These are phyloP conservation scores for Blakeslea trispora DNA, from an alignment of 371 early-diverging fungal genomes.

Conservation along the genomic window DNA sequence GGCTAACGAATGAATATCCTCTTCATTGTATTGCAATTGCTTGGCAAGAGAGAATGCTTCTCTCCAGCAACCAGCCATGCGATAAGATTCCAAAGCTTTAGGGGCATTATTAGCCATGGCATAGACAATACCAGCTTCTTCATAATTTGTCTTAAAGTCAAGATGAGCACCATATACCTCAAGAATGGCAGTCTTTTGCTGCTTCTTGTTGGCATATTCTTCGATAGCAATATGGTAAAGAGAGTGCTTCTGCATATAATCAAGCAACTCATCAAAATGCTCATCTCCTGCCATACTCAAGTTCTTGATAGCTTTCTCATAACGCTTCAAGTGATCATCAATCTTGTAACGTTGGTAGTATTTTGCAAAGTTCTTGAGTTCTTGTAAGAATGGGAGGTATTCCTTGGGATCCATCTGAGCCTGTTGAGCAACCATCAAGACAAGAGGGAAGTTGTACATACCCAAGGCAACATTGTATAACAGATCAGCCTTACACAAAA, in stretches of 20 bases:
- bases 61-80: slow-evolving; percentile 69
- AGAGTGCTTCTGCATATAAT: slow-evolving; percentile 65
- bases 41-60: slow-evolving; percentile 69
- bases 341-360: slow-evolving; percentile 86
- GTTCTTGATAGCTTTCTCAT: slow-evolving; percentile 71
- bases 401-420: slow-evolving; percentile 96
- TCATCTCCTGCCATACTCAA: slow-evolving; percentile 67
- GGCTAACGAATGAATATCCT: slow-evolving; percentile 53
- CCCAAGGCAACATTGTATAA: slow-evolving; percentile 93
- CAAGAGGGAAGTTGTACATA: slow-evolving; percentile 91
- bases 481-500: slow-evolving; percentile 84
- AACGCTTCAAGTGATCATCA: slow-evolving; percentile 81
- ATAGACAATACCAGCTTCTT: slow-evolving; percentile 77
- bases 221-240: slow-evolving; percentile 67
- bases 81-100: slow-evolving; percentile 73
- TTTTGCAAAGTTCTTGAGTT: slow-evolving; percentile 71
- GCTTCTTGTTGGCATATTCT: slow-evolving; percentile 52
- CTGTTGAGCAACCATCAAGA: slow-evolving; percentile 93
- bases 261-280: slow-evolving; percentile 67
- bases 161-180: slow-evolving; percentile 69
- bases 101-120: slow-evolving; percentile 61
- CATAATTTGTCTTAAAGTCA: slow-evolving; percentile 53
- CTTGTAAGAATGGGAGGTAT: slow-evolving; percentile 88
- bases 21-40: slow-evolving; percentile 52
- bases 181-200: slow-evolving; percentile 53